These are phyloP conservation scores for Solanum stenotomum DNA, from an alignment of 257 asterid genomes.

Conservation along the genomic window DNA sequence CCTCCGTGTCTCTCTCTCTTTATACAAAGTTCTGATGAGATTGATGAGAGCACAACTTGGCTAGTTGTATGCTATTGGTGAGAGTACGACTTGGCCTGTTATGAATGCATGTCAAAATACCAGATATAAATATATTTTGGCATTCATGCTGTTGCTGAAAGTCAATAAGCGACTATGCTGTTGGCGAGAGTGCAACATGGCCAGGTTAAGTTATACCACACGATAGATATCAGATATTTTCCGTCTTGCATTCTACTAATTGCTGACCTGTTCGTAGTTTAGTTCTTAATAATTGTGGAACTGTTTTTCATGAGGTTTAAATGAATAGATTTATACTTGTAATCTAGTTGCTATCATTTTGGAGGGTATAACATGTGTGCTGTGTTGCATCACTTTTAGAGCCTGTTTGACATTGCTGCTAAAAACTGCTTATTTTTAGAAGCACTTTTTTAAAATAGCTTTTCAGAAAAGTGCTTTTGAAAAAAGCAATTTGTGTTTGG, in stretches of 20 bases:
- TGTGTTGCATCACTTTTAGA: neutral
- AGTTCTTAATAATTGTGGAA: neutral
- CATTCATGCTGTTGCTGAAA: neutral
- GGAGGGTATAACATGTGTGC: neutral
- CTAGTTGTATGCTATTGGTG: neutral
- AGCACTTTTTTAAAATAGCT: neutral
- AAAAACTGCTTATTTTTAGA: neutral
- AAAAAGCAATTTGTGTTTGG: neutral
- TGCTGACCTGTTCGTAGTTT: neutral
- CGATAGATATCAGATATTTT: neutral
- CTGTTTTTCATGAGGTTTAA: neutral
- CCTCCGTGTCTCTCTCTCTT: neutral
- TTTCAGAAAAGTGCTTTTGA: neutral
- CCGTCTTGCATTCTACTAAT: neutral
- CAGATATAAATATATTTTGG: neutral
- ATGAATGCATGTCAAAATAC: neutral
- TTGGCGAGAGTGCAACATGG: neutral
- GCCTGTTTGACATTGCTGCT: neutral
- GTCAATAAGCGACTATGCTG: neutral
- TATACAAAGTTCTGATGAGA: neutral
- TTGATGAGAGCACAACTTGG: neutral
- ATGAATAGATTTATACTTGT: neutral
- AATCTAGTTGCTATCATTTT: neutral
- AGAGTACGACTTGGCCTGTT: neutral
- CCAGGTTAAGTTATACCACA: neutral